Evolutionary conservation across 352 stramenopile species (phyloP), one percentile per base, ranked within the genome.

Genomic region (Phytophthora macrochlamydospora): DNA sequence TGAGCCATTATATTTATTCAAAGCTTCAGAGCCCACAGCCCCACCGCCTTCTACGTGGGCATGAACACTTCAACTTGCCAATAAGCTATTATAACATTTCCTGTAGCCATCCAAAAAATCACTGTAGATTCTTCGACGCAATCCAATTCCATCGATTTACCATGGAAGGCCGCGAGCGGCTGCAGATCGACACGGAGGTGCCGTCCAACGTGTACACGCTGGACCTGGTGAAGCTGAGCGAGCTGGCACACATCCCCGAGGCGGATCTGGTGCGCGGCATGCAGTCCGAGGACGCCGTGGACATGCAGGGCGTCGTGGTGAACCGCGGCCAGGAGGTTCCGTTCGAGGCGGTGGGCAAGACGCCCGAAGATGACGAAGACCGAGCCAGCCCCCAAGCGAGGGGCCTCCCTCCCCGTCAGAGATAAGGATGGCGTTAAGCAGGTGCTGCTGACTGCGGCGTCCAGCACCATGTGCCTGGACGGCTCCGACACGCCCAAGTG

Each of bases 231-330:
- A 85, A 86, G 67, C 77, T 94, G 28, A 94, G 86, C 57, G 51
- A 74, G 56, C 68, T 92, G 67, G 73, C 81, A 35, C 65, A 60
- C 33, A 90, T 94, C 67, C 74, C 83, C 6, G 84, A 90, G 71
- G 56, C 55, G 9, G 86, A 94, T 44, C 73, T 94, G 46, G 82
- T 94, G 52, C 69, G 72, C 7, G 78, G 82, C 33, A 89, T 94
- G 83, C 83, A 94, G 65, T 83, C 72, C 5, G 76, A 90, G 30
- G 78, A 91, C 48, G 82, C 83, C 13, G 83, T 92, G 33, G 83
- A 94, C 14, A 92, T 94, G 81, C 86, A 94, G 55, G 86, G 86
- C 56, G 81, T 94, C 38, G 76, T 94, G 46, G 86, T 94, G 55
- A 86, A 90, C 65, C 75, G 80, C 51, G 83, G 86, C 6, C 80